A percentile compares a stretch with the other conserved stretches of the same genome.
Evolutionary conservation across 352 stramenopile genomes (phyloP).

Genomic region (Thalassiosira mediterranea): DNA sequence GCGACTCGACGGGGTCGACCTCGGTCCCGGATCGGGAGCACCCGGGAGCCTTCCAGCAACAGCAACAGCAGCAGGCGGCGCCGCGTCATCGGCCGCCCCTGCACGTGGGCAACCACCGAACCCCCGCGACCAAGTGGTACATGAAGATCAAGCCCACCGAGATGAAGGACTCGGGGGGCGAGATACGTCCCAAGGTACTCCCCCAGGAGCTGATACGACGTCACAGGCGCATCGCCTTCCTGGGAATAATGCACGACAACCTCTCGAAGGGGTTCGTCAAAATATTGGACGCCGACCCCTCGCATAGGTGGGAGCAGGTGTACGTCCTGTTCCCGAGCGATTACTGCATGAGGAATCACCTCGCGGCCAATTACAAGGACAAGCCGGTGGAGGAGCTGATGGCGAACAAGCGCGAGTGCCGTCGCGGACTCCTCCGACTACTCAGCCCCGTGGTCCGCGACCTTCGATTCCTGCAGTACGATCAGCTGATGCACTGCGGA

Average conservation of each 20-base stretch:
- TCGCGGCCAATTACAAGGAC: conserved; percentile 17
- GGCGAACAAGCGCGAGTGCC: conserved; percentile 12
- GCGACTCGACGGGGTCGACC: neutral
- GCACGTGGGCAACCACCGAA: conserved; percentile 23
- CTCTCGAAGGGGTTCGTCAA: conserved; percentile 26
- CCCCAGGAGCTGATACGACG: conserved; percentile 39
- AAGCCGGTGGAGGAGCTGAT: conserved; percentile 24
- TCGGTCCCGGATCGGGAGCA: too few relatives aligned
- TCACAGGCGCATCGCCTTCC: conserved; percentile 37
- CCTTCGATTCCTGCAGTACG: conserved; percentile 33
- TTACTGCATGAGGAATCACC: conserved; percentile 17
- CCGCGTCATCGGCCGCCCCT: conserved; percentile 3
- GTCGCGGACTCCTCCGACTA: neutral
- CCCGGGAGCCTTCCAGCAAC: too few relatives aligned
- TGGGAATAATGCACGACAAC: conserved; percentile 47
- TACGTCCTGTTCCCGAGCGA: conserved; percentile 44
- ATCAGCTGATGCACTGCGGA: conserved; percentile 43
- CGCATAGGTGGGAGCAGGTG: conserved; percentile 31
- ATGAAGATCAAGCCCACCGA: conserved; percentile 54
- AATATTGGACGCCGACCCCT: conserved; percentile 14
- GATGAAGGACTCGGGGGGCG: conserved; percentile 15
- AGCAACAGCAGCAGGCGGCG: neutral
- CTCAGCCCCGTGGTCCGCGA: conserved; percentile 13
- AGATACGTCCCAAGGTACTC: conserved; percentile 36
- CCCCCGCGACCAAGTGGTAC: conserved; percentile 48